Base-by-base conservation (phyloP, 257 asterid genomes). In the Mentha longifolia region DNA sequence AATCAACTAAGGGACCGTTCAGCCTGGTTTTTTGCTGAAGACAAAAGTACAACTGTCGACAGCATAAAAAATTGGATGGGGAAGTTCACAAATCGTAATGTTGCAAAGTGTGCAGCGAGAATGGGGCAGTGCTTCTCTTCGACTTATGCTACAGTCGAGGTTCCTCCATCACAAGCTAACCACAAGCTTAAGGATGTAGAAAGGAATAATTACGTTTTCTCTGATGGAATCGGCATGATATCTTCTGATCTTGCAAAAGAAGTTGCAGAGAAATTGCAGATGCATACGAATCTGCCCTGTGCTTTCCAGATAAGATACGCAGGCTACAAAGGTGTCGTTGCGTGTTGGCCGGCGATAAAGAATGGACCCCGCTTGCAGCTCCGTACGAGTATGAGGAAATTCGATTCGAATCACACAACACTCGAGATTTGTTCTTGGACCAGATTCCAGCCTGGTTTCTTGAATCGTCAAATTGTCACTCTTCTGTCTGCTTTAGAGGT, bases 51-150 rank as follows among this genome's bases (percentile, higher is more conserved):
- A 54, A n/a, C 74, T 42, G 90, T 85, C 5, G 72, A 66, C 50
- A n/a, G 19, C 54, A 86, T 95, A 22, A 78, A 63, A 73, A 81
- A 9, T n/a, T 95, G 98, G 98, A 95, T 92, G 99, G 98, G 97
- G 16, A 85, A 15, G 68, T 95, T 95, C 62, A 58, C 85, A 1
- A 25, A 84, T 69, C 72, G 81, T 37, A 92, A 88, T 56, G 72
- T 92, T 28, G 97, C 99, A 15, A 95, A 89, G 75, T 95, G 89
- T 81, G 96, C 96, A 58, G 99, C 98, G 33, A 83, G 98, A 77
- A 87, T 95, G 95, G 98, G 99, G 3, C 96, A 84, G 59, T 95
- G 98, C 84, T 92, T 92, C 86, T 95, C 98, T 20, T 95, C 97
- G 14, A 95, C 99, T 42, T 92, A 89, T 76, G 97, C 97, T 22